Conservation (phyloP, 805 yeast genomes). For the Candida xyloterini region DNA sequence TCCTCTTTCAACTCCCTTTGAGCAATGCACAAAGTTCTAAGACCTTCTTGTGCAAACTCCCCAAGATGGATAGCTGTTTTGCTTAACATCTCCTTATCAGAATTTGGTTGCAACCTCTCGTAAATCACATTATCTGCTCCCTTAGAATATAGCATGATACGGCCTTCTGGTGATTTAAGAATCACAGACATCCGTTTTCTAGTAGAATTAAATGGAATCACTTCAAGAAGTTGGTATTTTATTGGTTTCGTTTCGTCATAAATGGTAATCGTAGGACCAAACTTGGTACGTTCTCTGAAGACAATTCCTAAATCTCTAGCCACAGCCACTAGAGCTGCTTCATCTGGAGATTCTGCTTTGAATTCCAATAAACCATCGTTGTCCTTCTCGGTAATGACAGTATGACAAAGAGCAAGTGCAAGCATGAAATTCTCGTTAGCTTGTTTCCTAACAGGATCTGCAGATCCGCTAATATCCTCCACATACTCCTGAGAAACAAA, state of each 20-base stretch:
- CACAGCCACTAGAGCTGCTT: slow-evolving; percentile 72
- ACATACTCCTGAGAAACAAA: slow-evolving; percentile 61
- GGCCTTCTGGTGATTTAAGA: slow-evolving; percentile 41
- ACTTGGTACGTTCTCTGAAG: slow-evolving; percentile 52
- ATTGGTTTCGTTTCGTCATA: slow-evolving; percentile 41
- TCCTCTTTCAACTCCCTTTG: slow-evolving; percentile 45
- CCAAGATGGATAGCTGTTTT: slow-evolving; percentile 64
- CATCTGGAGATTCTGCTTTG: slow-evolving; percentile 84
- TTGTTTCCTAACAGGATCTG: slow-evolving; percentile 40
- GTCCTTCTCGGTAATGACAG: slow-evolving; percentile 61
- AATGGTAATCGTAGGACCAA: slow-evolving; percentile 40
- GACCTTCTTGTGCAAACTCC: slow-evolving; percentile 71
- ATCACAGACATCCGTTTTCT: slow-evolving; percentile 80
- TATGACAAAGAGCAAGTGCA: slow-evolving; percentile 69
- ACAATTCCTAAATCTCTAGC: slow-evolving; percentile 73
- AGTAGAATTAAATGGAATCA: slow-evolving; percentile 64
- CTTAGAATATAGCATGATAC: slow-evolving; percentile 51
- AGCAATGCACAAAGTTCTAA: slow-evolving; percentile 73
- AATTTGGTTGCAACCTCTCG: slow-evolving; percentile 35
- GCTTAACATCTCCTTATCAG: slow-evolving; percentile 44
- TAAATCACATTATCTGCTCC: slow-evolving; percentile 79
- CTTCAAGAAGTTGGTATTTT: slow-evolving; percentile 50
- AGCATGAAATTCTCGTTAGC: slow-evolving; percentile 59
- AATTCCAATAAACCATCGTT: slow-evolving; percentile 44
- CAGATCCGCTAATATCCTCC: slow-evolving; percentile 40